Evolutionary conservation across 176 grass and related monocot genomes (phyloP).

Genomic region (Melocanna baccifera): DNA sequence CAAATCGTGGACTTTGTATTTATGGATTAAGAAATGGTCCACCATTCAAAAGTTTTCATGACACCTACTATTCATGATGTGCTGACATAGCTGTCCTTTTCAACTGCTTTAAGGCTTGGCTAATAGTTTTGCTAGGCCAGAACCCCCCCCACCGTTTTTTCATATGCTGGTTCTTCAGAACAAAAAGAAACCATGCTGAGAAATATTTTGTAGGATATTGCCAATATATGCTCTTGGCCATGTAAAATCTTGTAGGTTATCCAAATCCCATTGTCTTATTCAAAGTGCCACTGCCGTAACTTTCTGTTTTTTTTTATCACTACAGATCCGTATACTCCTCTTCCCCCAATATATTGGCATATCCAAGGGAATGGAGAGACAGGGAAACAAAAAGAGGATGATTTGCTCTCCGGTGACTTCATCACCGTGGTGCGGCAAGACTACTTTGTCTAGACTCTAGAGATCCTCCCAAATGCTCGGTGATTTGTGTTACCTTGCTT

Average conservation of each 20-base stretch:
- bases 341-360: conserved; percentile 94
- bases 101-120: not conserved
- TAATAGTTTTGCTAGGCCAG: not conserved
- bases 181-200: not conserved
- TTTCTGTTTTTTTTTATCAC: not conserved
- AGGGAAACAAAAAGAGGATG: conserved; percentile 63
- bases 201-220: not conserved
- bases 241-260: not conserved
- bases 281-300: not conserved
- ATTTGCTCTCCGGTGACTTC: conserved; percentile 65
- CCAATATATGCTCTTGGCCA: not conserved
- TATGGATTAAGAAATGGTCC: not conserved
- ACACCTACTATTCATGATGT: not conserved
- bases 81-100: not conserved
- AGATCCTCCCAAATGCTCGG: not conserved
- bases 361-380: conserved; percentile 80
- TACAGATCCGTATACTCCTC: conserved; percentile 73
- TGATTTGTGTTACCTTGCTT: not conserved
- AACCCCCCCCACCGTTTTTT: not conserved
- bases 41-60: conserved; percentile 3
- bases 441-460: conserved; percentile 66
- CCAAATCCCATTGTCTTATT: not conserved
- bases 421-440: conserved; percentile 76
- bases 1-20: conserved; percentile 12
- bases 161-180: not conserved